Evolutionary conservation across 257 asterid genomes (phyloP), one percentile per base, ranked within the genome.

Genomic region (Nicotiana tomentosiformis): DNA sequence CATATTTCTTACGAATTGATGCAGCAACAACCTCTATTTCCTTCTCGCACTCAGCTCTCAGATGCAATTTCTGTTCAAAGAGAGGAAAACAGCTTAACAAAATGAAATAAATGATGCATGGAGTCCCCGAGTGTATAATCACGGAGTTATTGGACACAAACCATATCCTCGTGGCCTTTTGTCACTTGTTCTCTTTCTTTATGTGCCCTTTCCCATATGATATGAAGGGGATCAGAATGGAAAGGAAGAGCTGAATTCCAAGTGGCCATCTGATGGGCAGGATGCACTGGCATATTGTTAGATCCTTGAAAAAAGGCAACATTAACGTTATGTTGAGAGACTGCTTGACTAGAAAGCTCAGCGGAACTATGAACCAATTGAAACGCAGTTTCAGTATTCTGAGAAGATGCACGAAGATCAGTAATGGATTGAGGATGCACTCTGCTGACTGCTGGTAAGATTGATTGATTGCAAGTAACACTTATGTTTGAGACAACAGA

Each of bases 141-240:
- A 76, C 56, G 83, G 76, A 12, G 62, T 30, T 35, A 60, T 62
- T 58, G 20, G 79, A 77, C 64, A 18, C 77, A 14, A 35, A 83
- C 86, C 83, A 35, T 32, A 77, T 83, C 68, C 66, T 84, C 82
- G 49, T 67, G 88, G 80, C 62, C 83, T 83, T 89, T 86, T 23
- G 78, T 69, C 77, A 83, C 86, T 8, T 78, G 82, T 78, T 84
- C 87, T n/a, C 20, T 77, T 81, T 90, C 91, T 85, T 81, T 83
- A 26, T 18, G 37, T 20, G 83, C 70, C 77, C 82, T 87, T 53
- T 82, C 87, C 78, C 89, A 61, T 83, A 86, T 90, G 39, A 5
- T 29, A 51, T 83, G 82, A 82, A 90, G 88, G 10, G 93, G 88
- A 8, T 86, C 87, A 9, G 81, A 57, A 82, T 57, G 17, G 37